A percentile compares a stretch with the other conserved stretches of the same genome.
Evolutionary conservation across 208 protist genomes (phyloP).

Genomic region (Porcisia deanei): DNA sequence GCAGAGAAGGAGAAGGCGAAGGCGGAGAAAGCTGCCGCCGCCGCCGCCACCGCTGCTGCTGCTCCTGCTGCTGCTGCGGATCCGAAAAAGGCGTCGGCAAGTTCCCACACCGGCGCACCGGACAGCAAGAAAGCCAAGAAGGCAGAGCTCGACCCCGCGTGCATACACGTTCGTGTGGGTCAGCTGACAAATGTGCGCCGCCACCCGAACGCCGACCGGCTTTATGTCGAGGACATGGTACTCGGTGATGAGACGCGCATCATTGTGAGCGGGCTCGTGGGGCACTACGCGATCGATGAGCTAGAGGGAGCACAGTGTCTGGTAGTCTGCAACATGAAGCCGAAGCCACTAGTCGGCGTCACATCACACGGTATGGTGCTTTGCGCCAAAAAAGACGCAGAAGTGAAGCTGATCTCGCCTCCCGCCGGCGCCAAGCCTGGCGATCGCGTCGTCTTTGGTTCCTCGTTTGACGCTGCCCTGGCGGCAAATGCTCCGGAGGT

Average conservation of each 20-base stretch:
- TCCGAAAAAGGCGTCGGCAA: not conserved
- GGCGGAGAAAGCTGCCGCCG: constrained; percentile 51
- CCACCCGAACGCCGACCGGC: constrained; percentile 86
- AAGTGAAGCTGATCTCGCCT: constrained; percentile 57
- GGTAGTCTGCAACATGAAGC: constrained; percentile 94
- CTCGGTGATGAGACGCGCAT: constrained; percentile 89
- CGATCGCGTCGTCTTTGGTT: constrained; percentile 66
- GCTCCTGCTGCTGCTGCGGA: constrained; percentile 10
- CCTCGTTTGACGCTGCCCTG: constrained; percentile 28
- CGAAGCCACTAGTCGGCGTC: constrained; percentile 88
- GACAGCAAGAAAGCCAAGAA: constrained; percentile 15
- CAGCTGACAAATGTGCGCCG: constrained; percentile 72
- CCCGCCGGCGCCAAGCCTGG: constrained; percentile 63
- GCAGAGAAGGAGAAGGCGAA: constrained; percentile 78
- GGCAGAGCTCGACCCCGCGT: constrained; percentile 31
- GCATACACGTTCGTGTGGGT: constrained; percentile 80
- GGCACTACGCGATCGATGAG: constrained; percentile 74
- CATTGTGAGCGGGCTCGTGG: constrained; percentile 91
- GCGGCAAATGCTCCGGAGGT: constrained; percentile 26
- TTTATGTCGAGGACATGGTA: constrained; percentile 94
- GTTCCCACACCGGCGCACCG: not conserved
- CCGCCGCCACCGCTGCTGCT: not conserved
- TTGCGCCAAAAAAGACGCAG: constrained; percentile 72
- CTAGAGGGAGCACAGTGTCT: constrained; percentile 76
- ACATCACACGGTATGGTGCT: constrained; percentile 94